Evolutionary conservation across 208 protist genomes (phyloP), one percentile per base, ranked within the genome.

Genomic region (Trypanosomatidae sp.): DNA sequence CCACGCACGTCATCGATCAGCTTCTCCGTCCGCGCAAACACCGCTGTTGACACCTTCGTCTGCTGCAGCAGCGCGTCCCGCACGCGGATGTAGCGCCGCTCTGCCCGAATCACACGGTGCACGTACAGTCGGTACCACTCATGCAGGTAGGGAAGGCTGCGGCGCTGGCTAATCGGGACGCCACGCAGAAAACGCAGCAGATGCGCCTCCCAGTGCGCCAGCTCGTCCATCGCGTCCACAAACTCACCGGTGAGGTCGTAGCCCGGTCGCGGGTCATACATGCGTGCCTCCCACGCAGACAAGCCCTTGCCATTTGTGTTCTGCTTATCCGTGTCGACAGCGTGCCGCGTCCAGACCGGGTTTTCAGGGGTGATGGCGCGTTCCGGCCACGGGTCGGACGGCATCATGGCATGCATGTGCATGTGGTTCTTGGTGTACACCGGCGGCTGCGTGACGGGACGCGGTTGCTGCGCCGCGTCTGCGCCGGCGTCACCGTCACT

Each of bases 361-460:
- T 96, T 96, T 17, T 70, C 71, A 0, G 83, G 62, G 0, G 89
- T 96, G 53, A 96, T 82, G 64, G 87, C 75, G 33, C 91, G 85
- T 74, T 84, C 85, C 39, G 91, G 89, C 89, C 91, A 96, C 56
- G 89, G 91, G 60, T 96, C 91, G 8, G 87, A 76, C 1, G 75
- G 66, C 15, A 83, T 12, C 8, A 88, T 17, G 15, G 39, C 50
- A 64, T 79, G 74, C n/a, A 73, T 22, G 71, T 80, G 46, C 68
- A 88, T 78, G 49, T 71, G 55, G 39, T 86, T 82, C 50, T 82
- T 82, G 4, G 44, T 79, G 62, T 69, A 74, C 41, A 72, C 58
- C 15, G 56, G 52, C 13, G 60, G 6, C 17, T 10, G 7, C 25
- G 50, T 68, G 39, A 25, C 49, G 0, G 50, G 58, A 2, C 69